Evolutionary conservation across 148 eudicot genomes (phyloP).

Genomic region (Pouteria glomerata): DNA sequence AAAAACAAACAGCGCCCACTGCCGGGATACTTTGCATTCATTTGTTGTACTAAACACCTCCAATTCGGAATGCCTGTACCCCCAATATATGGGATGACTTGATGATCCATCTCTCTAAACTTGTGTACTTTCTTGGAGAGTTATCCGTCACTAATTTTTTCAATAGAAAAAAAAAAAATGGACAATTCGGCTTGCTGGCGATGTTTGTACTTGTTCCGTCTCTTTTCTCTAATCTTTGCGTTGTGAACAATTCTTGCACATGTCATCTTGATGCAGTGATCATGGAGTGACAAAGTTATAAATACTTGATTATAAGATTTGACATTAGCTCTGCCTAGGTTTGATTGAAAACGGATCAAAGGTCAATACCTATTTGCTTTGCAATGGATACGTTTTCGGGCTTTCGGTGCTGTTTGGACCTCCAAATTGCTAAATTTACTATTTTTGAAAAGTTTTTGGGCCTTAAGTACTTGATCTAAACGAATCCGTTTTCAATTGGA

Average conservation of each 20-base stretch:
- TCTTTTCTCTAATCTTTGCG: neutral
- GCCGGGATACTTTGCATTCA: neutral
- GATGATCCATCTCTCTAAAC: neutral
- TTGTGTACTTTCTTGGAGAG: neutral
- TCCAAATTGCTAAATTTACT: no score
- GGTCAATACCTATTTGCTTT: neutral
- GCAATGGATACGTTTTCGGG: no score
- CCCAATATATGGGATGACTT: no score
- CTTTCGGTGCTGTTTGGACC: neutral
- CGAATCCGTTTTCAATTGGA: no score
- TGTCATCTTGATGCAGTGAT: neutral
- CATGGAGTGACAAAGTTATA: no score
- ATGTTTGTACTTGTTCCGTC: neutral
- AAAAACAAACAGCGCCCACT: neutral
- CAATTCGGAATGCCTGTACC: no score
- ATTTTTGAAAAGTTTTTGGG: no score
- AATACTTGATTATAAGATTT: no score
- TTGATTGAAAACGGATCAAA: neutral
- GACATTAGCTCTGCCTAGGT: no score
- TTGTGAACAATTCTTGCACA: neutral
- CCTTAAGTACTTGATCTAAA: neutral
- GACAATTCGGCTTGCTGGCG: neutral
- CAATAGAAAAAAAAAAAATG: no score
- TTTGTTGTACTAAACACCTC: neutral
- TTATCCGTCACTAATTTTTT: no score